Evolutionary conservation across 2,329 filamentous ascomycete species (phyloP).

Genomic region (Scedosporium apiospermum): DNA sequence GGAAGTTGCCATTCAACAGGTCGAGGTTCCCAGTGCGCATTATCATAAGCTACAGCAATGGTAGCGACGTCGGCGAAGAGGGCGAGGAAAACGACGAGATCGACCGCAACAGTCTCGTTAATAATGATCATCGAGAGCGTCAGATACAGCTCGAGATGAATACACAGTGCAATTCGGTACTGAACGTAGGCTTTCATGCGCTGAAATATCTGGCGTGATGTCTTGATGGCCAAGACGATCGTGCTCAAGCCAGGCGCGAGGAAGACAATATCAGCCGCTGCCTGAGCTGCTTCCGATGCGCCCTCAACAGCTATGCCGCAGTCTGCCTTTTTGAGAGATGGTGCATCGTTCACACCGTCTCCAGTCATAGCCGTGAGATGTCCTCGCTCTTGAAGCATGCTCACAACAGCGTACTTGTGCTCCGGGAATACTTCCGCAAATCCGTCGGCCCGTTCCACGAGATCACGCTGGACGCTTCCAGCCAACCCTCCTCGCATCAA

Average conservation of each 20-base stretch:
- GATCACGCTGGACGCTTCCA: slow-evolving; percentile 64
- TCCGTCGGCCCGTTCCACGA: slow-evolving; percentile 65
- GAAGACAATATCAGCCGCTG: slow-evolving; percentile 66
- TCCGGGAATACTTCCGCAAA: slow-evolving; percentile 68
- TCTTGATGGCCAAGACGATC: slow-evolving; percentile 66
- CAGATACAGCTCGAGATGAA: slow-evolving; percentile 68
- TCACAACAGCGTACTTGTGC: slow-evolving; percentile 69
- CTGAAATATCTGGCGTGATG: slow-evolving; percentile 66
- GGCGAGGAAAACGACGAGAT: slow-evolving; percentile 71
- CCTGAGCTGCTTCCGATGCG: slow-evolving; percentile 62
- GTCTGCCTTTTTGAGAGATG: slow-evolving; percentile 65
- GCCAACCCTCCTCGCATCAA: slow-evolving; percentile 68
- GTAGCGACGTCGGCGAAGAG: slow-evolving; percentile 73
- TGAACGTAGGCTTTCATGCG: slow-evolving; percentile 71
- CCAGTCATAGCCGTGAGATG: slow-evolving; percentile 69
- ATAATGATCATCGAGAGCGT: slow-evolving; percentile 72
- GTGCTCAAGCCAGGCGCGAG: slow-evolving; percentile 62
- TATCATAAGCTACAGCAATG: slow-evolving; percentile 70
- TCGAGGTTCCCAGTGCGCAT: slow-evolving; percentile 64
- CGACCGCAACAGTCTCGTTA: slow-evolving; percentile 63
- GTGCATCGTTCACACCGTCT: slow-evolving; percentile 68
- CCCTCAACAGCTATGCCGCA: slow-evolving; percentile 67
- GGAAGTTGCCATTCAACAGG: slow-evolving; percentile 74
- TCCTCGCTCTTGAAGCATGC: slow-evolving; percentile 66
- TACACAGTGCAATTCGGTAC: slow-evolving; percentile 66